Evolutionary conservation across 2,329 filamentous ascomycete species (phyloP), one percentile per base, ranked within the genome.

Genomic region (Exophiala aquamarina): DNA sequence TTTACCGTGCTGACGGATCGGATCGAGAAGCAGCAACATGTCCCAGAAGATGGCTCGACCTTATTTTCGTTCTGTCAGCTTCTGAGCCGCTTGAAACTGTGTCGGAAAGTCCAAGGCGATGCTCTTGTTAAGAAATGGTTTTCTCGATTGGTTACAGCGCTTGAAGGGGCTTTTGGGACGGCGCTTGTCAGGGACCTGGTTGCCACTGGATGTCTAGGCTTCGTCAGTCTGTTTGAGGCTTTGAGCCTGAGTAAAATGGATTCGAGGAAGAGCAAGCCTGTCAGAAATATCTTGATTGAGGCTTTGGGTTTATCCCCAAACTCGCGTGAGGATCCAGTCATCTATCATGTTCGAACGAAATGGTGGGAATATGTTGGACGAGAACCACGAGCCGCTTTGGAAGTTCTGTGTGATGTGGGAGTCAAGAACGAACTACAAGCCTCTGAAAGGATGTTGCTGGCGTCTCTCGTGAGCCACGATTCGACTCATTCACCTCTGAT

Each of bases 21-120:
- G 31, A 56, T 74, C 32, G 65, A 65, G 41, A 61, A 55, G 26
- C 57, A 60, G 31, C 55, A 50, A n/a, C 60, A 67, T 29, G 63
- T 61, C 19, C 50, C 28, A 13, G 47, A 54, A 18, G 55, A 58
- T 36, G 59, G 62, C 4, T 57, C 63, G 2, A 67, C 66, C 42
- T 63, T 54, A 8, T 41, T 70, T 15, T 65, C 62, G 6, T 55
- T 59, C 14, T 70, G 67, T 44, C 61, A 66, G 38, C 67, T 73
- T 43, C 58, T 75, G 20, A 65, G 67, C 15, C 68, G 71, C 26
- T 54, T 76, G 36, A 64, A 70, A 44, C 63, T 66, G 8, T 73
- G 73, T 54, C 66, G 70, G 46, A 61, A 66, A 9, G 69, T 68
- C 33, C 63, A 66, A 46, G 73, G 73, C 47, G 71, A 75, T 58